Evolutionary conservation across 768 basidiomycete species (phyloP).

Genomic region (Tylopilus rubrobrunneus): DNA sequence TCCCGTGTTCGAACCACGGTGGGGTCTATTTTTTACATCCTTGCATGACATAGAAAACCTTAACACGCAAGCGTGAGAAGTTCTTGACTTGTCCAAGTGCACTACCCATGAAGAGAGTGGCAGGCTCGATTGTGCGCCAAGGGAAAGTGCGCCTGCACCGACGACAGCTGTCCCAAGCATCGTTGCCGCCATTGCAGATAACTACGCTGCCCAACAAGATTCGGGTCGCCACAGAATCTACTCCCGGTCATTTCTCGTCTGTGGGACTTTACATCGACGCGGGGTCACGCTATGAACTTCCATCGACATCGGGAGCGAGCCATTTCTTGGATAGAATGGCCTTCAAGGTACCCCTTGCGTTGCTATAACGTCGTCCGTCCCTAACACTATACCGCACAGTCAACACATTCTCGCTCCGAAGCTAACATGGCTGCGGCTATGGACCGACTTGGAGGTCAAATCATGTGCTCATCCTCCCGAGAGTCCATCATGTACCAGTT

Average conservation of each 20-base stretch:
- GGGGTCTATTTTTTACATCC: conserved; percentile 28
- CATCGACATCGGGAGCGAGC: conserved; percentile 70
- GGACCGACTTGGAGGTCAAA: conserved; percentile 85
- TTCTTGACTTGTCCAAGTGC: conserved; percentile 1
- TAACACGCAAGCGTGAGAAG: neutral
- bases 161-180: conserved; percentile 25
- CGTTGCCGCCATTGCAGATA: conserved; percentile 46
- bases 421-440: conserved; percentile 79
- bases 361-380: neutral
- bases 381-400: conserved; percentile 41
- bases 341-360: conserved; percentile 68
- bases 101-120: conserved; percentile 38
- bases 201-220: conserved; percentile 91
- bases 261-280: conserved; percentile 93
- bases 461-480: conserved; percentile 84
- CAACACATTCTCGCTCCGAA: conserved; percentile 65
- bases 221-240: conserved; percentile 84
- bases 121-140: conserved; percentile 37
- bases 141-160: conserved; percentile 25
- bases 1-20: conserved; percentile 59
- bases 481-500: conserved; percentile 99
- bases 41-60: conserved; percentile 1
- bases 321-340: conserved; percentile 96
- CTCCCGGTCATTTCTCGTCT: conserved; percentile 92
- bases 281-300: conserved; percentile 84